Evolutionary conservation across 2,329 filamentous ascomycete species (phyloP).

Genomic region (Xylaria sp.): DNA sequence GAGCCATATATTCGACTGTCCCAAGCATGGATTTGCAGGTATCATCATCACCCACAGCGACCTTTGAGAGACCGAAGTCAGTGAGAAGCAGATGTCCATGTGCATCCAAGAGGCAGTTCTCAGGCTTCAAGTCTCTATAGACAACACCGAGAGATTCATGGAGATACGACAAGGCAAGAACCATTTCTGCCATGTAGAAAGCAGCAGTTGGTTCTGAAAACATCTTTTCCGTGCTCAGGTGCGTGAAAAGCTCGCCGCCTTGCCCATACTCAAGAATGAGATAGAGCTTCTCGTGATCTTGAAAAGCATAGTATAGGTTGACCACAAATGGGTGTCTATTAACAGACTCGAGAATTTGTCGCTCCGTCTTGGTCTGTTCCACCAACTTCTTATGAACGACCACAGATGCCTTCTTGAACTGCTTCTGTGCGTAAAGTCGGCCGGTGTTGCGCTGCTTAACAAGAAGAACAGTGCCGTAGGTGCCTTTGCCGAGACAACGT

Average conservation of each 20-base stretch:
- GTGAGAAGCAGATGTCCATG: slow-evolving; percentile 94
- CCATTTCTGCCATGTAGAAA: slow-evolving; percentile 99
- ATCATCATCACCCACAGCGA: slow-evolving; percentile 76
- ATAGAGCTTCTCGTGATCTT: slow-evolving; percentile 97
- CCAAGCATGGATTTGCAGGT: slow-evolving; percentile 91
- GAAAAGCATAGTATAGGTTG: slow-evolving; percentile 97
- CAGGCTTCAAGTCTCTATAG: slow-evolving; percentile 96
- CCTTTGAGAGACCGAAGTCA: slow-evolving; percentile 97
- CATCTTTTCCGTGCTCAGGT: slow-evolving; percentile 93
- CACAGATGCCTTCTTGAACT: slow-evolving; percentile 96
- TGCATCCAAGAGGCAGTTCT: slow-evolving; percentile 93
- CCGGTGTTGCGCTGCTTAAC: slow-evolving; percentile 91
- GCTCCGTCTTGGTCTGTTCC: slow-evolving; percentile 97
- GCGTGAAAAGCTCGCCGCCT: slow-evolving; percentile 96
- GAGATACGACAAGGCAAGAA: slow-evolving; percentile 91
- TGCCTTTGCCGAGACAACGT: slow-evolving; percentile 93
- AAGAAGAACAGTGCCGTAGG: slow-evolving; percentile 92
- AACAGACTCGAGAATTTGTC: slow-evolving; percentile 92
- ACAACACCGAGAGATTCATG: slow-evolving; percentile 93
- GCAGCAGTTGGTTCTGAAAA: slow-evolving; percentile 89
- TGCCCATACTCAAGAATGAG: slow-evolving; percentile 97
- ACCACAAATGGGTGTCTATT: slow-evolving; percentile 98
- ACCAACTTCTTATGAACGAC: slow-evolving; percentile 95
- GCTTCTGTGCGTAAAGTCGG: slow-evolving; percentile 94
- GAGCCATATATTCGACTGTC: slow-evolving; percentile 99